These are phyloP conservation scores for Prosopis cineraria DNA, from an alignment of 306 rosid species.

Conservation along the genomic window DNA sequence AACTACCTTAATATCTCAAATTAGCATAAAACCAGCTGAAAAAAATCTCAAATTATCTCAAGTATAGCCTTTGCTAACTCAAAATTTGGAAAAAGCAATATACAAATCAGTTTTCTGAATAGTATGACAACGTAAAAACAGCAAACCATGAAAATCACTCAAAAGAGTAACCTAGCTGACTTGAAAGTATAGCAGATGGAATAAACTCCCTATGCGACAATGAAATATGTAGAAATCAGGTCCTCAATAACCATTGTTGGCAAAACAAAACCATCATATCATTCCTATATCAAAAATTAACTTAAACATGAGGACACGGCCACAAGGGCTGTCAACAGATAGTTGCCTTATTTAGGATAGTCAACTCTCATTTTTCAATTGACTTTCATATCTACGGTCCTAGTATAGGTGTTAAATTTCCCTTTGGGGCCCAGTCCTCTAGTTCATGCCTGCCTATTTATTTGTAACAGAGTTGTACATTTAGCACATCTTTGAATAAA, in stretches of 20 bases:
- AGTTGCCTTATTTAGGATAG: background rate
- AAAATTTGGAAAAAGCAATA: background rate
- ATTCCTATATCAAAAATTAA: background rate
- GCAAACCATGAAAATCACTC: conserved; percentile 3
- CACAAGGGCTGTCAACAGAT: background rate
- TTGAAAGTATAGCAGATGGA: background rate
- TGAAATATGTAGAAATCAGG: background rate
- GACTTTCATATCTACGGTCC: background rate
- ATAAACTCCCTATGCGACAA: background rate
- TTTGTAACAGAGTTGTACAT: background rate
- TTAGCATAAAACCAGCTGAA: background rate
- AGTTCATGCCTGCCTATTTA: background rate
- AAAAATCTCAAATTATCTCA: background rate
- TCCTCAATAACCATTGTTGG: background rate
- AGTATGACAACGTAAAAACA: background rate
- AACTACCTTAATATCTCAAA: background rate
- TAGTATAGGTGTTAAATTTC: background rate
- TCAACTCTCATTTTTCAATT: background rate
- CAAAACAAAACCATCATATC: background rate
- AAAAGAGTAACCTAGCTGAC: background rate
- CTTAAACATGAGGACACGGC: background rate
- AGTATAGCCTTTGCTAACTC: background rate
- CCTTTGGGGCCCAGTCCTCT: background rate
- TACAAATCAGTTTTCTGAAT: background rate
- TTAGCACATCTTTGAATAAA: background rate